Percentiles rank a stretch among this genome's conserved stretches.
Evolutionary conservation across 345 rosid genomes (phyloP).

Genomic region (Limnanthes douglasii): DNA sequence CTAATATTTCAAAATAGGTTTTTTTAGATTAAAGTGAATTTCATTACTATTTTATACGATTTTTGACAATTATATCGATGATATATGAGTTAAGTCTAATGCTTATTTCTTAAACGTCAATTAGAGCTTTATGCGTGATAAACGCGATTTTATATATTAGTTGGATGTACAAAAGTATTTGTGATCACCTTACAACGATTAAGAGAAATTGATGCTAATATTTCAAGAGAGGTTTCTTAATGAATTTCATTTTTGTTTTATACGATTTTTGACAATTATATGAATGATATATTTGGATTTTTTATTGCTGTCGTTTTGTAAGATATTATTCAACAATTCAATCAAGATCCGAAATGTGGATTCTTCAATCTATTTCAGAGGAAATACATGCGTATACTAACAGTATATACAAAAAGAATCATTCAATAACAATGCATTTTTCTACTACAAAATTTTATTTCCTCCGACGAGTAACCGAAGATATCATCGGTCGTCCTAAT

Average conservation of each 20-base stretch:
- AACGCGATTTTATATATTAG: background rate
- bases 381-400: conserved; percentile 22
- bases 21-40: conserved; percentile 32
- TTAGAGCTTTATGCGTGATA: no score
- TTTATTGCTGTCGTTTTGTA: conserved; percentile 7
- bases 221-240: conserved; percentile 41
- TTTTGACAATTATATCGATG: background rate
- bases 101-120: no score
- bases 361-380: conserved; percentile 20
- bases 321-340: conserved; percentile 15
- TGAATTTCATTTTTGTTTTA: conserved; percentile 7
- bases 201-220: conserved; percentile 30
- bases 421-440: background rate
- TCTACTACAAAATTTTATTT: no score
- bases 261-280: background rate
- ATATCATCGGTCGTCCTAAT: no score
- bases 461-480: background rate
- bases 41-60: background rate
- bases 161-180: conserved; percentile 25
- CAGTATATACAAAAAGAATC: conserved; percentile 13
- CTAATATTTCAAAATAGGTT: conserved; percentile 34
- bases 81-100: no score
- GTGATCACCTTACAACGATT: conserved; percentile 29
- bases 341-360: conserved; percentile 11
- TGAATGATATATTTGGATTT: background rate